Evolutionary conservation across 2,329 filamentous ascomycete genomes (phyloP), one percentile per base, ranked within the genome.

Genomic region (Stylonectria norvegica): DNA sequence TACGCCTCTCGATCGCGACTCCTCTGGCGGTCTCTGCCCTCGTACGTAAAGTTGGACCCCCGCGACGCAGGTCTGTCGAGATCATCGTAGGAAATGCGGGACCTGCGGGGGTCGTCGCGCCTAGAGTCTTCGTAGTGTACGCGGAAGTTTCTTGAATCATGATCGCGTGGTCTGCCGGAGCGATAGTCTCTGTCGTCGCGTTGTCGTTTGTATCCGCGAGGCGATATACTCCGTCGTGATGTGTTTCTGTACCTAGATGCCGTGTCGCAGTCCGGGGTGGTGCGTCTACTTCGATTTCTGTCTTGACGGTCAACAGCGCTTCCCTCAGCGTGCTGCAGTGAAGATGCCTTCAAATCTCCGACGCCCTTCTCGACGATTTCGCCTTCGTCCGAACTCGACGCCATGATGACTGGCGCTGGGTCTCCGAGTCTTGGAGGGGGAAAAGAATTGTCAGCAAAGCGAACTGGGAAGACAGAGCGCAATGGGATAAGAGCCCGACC

Each of bases 271-370:
- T 77, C 75, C 54, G 78, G 78, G 49, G 79, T 80, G 60, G 78
- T 76, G 56, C 69, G 62, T 74, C 73, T 78, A 65, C 68, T 73
- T 69, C 76, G 80, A 70, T 69, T 76, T 90, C 89, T 95, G 86
- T 85, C 79, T 77, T 76, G 81, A 80, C 85, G 86, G 88, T 95
- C 86, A 95, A 95, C 83, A 79, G 78, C 82, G 79, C 73, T 83
- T 84, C 81, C 78, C 78, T 83, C 80, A 76, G 78, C 70, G 68
- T 76, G 77, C 76, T 77, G 74, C 76, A 83, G 80, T 83, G 85
- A 84, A 87, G 85, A 86, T 93, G 88, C 87, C 88, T 93, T 93
- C 67, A 69, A 70, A 59, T 72, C 63, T 62, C 64, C 64, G 75
- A 74, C 76, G 68, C 76, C 75, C 70, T 79, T 79, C 70, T 90